Evolutionary conservation across 2,329 filamentous ascomycete species (phyloP), one percentile per base, ranked within the genome.

Genomic region (Ceratocystis harringtonii): DNA sequence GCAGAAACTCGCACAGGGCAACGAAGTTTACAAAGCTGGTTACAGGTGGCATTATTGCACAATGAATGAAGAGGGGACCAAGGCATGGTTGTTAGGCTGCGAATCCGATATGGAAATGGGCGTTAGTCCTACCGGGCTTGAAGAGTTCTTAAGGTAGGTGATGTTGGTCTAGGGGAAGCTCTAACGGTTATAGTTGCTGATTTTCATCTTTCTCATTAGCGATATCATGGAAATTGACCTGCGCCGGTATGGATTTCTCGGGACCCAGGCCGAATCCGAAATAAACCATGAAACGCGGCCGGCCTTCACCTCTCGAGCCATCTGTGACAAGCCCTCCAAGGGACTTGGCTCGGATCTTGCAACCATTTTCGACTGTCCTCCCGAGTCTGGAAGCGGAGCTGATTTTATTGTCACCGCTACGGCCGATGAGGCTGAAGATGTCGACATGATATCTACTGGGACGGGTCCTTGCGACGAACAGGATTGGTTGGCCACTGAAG

Each of bases 11-110:
- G 94, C 92, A 1, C 92, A 96, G 71, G 94, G 94, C 2, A 88
- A 90, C 62, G 94, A 99, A 72, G 87, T 99, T 43, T 99, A 96
- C 76, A 89, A 89, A 70, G 79, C 85, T 0, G 90, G 88, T n/a
- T 97, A 94, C 74, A 85, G 92, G 67, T 99, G 94, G 94, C 92
- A 97, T 74, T 99, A 99, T 73, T 97, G 94, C 74, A 95, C 91
- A 2, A 88, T 96, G 76, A 95, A 96, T 72, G 87, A 94, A 68
- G 90, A 95, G 71, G 92, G 92, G 5, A 96, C 94, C 5, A 96
- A 95, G 73, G 94, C 91, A 6, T 99, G 94, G 92, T 79, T 99
- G 28, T 81, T 99, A n/a, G 94, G 94, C 7, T 96, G 91, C 71
- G 89, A 89, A 1, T 87, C 89, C 2, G 90, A 96, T 69, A 77